Conservation (phyloP, 129 eudicot genomes). For the Apium graveolens region DNA sequence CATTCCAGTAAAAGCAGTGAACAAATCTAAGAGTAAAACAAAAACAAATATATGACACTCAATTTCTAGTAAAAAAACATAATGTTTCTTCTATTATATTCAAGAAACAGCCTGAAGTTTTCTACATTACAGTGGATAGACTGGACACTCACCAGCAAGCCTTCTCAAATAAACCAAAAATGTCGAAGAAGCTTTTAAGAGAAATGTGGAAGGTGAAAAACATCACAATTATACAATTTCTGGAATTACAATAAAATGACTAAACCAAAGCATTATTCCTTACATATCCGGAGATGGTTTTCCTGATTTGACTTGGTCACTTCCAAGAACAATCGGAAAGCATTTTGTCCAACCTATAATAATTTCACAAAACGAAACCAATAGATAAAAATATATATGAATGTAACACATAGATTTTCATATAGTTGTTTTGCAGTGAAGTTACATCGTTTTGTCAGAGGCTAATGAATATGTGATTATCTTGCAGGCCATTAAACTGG, state of each 20-base stretch:
- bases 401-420: neutral
- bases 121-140: neutral
- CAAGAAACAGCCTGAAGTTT: neutral
- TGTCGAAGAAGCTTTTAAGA: neutral
- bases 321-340: slow-evolving; percentile 66
- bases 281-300: slow-evolving; percentile 90
- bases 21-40: neutral
- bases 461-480: neutral
- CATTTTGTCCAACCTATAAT: slow-evolving; percentile 63
- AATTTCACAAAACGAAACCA: neutral
- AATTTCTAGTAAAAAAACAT: neutral
- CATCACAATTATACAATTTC: neutral
- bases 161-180: neutral
- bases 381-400: neutral
- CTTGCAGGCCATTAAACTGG: neutral
- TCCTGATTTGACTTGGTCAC: slow-evolving; percentile 84
- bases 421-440: neutral
- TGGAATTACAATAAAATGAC: neutral
- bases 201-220: neutral
- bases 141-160: neutral
- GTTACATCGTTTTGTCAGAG: neutral
- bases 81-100: slow-evolving; percentile 1
- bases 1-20: neutral
- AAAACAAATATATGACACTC: neutral
- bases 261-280: slow-evolving; percentile 10